A percentile compares a stretch with the other conserved stretches of the same genome.
Evolutionary conservation across 2,329 filamentous ascomycete species (phyloP).

Genomic region (Talaromyces sp.): DNA sequence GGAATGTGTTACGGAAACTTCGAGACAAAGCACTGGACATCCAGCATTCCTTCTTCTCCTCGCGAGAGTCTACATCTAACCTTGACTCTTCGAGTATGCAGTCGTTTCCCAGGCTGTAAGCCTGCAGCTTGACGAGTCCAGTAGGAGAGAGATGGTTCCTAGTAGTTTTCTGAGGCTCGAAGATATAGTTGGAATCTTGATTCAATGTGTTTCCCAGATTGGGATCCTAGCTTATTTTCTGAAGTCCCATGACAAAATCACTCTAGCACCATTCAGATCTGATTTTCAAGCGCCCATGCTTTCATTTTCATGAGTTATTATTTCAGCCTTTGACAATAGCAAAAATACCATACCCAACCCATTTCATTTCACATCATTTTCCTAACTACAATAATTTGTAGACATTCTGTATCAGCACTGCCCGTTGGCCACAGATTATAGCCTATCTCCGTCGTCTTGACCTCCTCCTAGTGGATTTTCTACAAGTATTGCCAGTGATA

Average conservation of each 20-base stretch:
- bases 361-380: too few relatives aligned
- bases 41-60: not conserved
- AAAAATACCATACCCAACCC: not conserved
- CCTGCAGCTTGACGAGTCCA: not conserved
- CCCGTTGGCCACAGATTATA: too few relatives aligned
- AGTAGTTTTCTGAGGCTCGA: not conserved
- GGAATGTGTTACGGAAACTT: constrained; percentile 9
- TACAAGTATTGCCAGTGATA: too few relatives aligned
- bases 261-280: not conserved
- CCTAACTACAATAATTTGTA: too few relatives aligned
- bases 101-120: not conserved
- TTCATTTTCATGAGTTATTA: not conserved
- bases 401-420: too few relatives aligned
- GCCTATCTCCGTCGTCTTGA: too few relatives aligned
- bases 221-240: not conserved
- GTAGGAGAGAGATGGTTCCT: not conserved
- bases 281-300: not conserved
- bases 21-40: constrained; percentile 14
- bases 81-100: not conserved
- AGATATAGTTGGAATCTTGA: not conserved
- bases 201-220: not conserved
- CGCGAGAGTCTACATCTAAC: not conserved
- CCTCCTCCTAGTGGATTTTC: too few relatives aligned
- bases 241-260: not conserved
- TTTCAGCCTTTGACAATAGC: not conserved